Evolutionary conservation across 768 basidiomycete genomes (phyloP).

Genomic region (Ramaria sp.): DNA sequence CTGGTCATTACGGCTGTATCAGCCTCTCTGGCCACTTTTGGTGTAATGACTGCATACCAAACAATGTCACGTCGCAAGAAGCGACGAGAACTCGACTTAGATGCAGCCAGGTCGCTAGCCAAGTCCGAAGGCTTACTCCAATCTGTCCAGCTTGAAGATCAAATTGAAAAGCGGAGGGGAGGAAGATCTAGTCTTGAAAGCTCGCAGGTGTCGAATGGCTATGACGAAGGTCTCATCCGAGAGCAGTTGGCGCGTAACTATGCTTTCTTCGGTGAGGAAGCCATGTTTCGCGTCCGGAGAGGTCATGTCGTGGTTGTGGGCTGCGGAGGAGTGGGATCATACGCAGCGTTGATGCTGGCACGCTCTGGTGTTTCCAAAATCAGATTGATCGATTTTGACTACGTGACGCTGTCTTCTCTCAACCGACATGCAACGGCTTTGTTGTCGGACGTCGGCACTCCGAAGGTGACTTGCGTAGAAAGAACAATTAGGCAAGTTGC

Average conservation of each 20-base stretch:
- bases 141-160: neutral
- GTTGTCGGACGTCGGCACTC: conserved; percentile 83
- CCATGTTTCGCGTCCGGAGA: conserved; percentile 67
- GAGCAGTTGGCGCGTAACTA: conserved; percentile 93
- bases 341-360: conserved; percentile 89
- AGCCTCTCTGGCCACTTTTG: conserved; percentile 52
- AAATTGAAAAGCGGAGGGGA: neutral
- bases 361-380: conserved; percentile 78
- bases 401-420: conserved; percentile 88
- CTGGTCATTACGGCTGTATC: conserved; percentile 55
- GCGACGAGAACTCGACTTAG: conserved; percentile 46
- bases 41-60: conserved; percentile 48
- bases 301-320: conserved; percentile 83
- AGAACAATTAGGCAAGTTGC: conserved; percentile 59
- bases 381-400: conserved; percentile 89
- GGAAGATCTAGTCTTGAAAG: neutral
- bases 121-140: neutral
- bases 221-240: conserved; percentile 71
- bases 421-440: conserved; percentile 91
- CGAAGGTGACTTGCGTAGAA: conserved; percentile 78
- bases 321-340: conserved; percentile 94
- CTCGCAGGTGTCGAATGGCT: conserved; percentile 19
- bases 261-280: conserved; percentile 85
- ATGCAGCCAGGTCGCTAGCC: conserved; percentile 43
- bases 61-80: conserved; percentile 32